Base-by-base conservation (phyloP, 768 basidiomycete genomes). In the Lactarius psammicola region DNA sequence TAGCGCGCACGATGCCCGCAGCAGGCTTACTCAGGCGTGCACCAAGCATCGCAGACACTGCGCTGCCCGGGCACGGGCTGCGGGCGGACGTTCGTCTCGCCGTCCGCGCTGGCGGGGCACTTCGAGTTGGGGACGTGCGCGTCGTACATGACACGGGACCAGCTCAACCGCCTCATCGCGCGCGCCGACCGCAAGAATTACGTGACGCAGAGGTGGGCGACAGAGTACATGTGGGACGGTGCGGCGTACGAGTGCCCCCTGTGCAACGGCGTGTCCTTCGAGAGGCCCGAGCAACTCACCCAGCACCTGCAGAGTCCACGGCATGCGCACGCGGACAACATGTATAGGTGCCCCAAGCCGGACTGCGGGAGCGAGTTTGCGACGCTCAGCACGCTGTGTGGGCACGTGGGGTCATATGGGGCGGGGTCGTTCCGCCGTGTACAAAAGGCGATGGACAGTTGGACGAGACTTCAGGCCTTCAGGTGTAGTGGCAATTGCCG, bases 231-330 rank as follows among this genome's bases (percentile, higher is more conserved):
- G 13, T 81, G 77, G 76, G 81, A 82, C 66, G 77, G 78, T 0
- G 8, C 1, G 10, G 76, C 68, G 10, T 90, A 80, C 72, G 87
- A 90, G 73, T 90, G 88, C 74, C 83, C 83, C 71, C 74, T 90
- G 26, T 89, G 89, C 72, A 80, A 84, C 72, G 67, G 60, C 30
- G 68, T n/a, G n/a, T n/a, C 56, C 10, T 86, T 81, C 70, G 26
- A 71, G 49, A 70, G 76, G 1, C 79, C 88, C 18, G 10, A 20
- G 0, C 76, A 74, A 10, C 78, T 90, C 56, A 87, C 89, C 70
- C 77, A 81, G 67, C 89, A 90, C 70, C 79, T 90, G 42, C 78
- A 79, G 15, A 54, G 88, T 87, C 72, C 85, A 88, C 26, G 54
- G 28, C 33, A 51, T 30, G 31, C 34, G 40, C 17, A 57, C 36